These are phyloP conservation scores for Chrysosporium keratinophilum DNA, from an alignment of 2,329 filamentous ascomycete genomes.

Conservation along the genomic window DNA sequence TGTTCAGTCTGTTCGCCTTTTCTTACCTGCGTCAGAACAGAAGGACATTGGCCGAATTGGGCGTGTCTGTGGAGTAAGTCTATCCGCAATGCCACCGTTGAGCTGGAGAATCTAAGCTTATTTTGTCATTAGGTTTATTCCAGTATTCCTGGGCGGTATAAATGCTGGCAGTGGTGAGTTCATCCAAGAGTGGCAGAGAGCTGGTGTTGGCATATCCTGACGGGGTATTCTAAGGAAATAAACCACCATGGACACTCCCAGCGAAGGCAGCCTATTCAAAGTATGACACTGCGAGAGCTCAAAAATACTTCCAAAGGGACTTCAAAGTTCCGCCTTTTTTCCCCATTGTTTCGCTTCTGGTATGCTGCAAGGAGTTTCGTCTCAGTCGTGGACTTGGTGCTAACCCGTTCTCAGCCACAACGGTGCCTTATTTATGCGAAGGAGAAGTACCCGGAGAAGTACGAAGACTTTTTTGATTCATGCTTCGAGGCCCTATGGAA, in stretches of 20 bases:
- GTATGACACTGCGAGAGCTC: slow-evolving; percentile 42
- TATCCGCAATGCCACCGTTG: not conserved
- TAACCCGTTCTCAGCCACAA: slow-evolving; percentile 46
- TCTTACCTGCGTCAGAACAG: slow-evolving; percentile 49
- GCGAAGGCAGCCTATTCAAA: slow-evolving; percentile 54
- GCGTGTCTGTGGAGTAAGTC: slow-evolving; percentile 56
- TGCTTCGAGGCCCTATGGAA: slow-evolving; percentile 35
- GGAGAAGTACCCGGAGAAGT: slow-evolving; percentile 43
- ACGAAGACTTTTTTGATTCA: slow-evolving; percentile 43
- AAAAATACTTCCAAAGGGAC: slow-evolving; percentile 41
- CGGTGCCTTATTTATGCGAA: slow-evolving; percentile 59
- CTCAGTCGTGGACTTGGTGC: slow-evolving; percentile 29
- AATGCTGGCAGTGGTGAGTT: slow-evolving; percentile 48
- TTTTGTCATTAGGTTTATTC: slow-evolving; percentile 49
- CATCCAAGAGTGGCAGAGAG: not conserved
- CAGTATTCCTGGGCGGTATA: slow-evolving; percentile 61
- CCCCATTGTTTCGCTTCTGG: slow-evolving; percentile 45
- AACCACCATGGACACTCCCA: slow-evolving; percentile 60
- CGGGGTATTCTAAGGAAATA: slow-evolving; percentile 48
- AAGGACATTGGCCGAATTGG: slow-evolving; percentile 46
- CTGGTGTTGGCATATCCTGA: not conserved
- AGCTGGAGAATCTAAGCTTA: not conserved
- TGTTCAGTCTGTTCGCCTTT: slow-evolving; percentile 45
- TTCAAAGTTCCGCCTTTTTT: slow-evolving; percentile 42
- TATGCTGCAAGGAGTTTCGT: slow-evolving; percentile 30